Evolutionary conservation across 148 eudicot genomes (phyloP).

Genomic region (Vaccinium myrtillus): DNA sequence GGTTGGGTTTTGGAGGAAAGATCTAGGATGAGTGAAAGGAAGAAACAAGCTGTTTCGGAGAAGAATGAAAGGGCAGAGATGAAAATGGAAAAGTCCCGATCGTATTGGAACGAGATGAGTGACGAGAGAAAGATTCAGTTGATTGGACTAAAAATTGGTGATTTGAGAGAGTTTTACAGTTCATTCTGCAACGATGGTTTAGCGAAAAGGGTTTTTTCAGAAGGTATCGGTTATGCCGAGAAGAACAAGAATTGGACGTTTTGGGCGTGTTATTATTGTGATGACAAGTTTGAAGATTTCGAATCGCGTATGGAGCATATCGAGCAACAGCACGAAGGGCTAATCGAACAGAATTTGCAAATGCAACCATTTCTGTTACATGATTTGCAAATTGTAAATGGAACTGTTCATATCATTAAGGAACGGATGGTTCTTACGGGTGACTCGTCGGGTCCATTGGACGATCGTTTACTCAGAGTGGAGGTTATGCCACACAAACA

Average conservation of each 20-base stretch:
- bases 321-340: not conserved
- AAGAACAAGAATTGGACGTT: slow-evolving; percentile 6
- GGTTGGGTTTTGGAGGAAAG: not conserved
- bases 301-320: not conserved
- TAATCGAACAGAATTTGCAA: not conserved
- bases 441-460: not conserved
- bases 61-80: too few species aligned
- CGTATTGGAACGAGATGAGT: not conserved
- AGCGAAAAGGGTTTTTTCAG: not conserved
- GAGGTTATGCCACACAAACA: too few species aligned
- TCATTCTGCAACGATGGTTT: not conserved
- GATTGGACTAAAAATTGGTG: not conserved
- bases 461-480: not conserved
- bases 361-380: not conserved
- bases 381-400: not conserved
- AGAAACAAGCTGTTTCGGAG: not conserved
- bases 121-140: not conserved
- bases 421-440: not conserved
- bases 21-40: not conserved
- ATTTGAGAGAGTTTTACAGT: not conserved
- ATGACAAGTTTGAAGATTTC: not conserved
- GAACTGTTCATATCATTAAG: not conserved
- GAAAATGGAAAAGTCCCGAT: not conserved
- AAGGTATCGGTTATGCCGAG: not conserved
- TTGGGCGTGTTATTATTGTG: slow-evolving; percentile 6